Evolutionary conservation across 2,329 filamentous ascomycete genomes (phyloP).

Genomic region (Xylaria sp.): DNA sequence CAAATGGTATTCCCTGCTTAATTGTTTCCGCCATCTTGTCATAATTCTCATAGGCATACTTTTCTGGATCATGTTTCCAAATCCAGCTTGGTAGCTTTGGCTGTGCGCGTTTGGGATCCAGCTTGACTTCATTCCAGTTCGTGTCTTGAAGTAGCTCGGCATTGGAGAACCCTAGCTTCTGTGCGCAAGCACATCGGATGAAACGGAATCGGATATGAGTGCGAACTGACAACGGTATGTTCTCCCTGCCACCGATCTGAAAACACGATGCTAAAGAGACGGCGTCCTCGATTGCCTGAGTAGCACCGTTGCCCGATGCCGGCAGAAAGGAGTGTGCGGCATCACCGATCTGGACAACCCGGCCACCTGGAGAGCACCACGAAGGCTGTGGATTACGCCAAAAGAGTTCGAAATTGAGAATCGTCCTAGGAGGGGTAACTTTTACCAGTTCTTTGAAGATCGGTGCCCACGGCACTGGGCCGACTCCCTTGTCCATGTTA

Average conservation of each 20-base stretch:
- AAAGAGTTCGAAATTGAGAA: conserved; percentile 55
- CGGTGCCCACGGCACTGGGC: conserved; percentile 48
- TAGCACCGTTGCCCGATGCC: conserved; percentile 55
- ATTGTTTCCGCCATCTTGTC: conserved; percentile 49
- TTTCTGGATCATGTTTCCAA: conserved; percentile 53
- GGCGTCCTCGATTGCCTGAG: conserved; percentile 56
- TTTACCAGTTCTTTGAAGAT: conserved; percentile 51
- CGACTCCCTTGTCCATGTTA: conserved; percentile 52
- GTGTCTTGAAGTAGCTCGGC: conserved; percentile 52
- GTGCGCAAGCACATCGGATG: conserved; percentile 51
- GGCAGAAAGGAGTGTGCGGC: conserved; percentile 56
- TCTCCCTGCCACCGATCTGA: conserved; percentile 49
- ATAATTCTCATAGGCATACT: conserved; percentile 52
- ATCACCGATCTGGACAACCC: conserved; percentile 54
- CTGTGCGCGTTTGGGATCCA: conserved; percentile 50
- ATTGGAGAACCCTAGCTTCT: conserved; percentile 54
- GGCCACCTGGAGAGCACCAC: conserved; percentile 51
- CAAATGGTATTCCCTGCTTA: conserved; percentile 46
- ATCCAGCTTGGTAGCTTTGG: conserved; percentile 52
- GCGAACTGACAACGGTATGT: conserved; percentile 49
- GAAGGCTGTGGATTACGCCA: conserved; percentile 54
- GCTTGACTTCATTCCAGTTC: conserved; percentile 49
- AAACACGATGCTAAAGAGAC: conserved; percentile 52
- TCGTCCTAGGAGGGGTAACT: conserved; percentile 47
- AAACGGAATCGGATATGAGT: conserved; percentile 53